A percentile compares a stretch with the other conserved stretches of the same genome.
Conservation (phyloP, 257 asterid genomes). For the Coffea canephora region DNA sequence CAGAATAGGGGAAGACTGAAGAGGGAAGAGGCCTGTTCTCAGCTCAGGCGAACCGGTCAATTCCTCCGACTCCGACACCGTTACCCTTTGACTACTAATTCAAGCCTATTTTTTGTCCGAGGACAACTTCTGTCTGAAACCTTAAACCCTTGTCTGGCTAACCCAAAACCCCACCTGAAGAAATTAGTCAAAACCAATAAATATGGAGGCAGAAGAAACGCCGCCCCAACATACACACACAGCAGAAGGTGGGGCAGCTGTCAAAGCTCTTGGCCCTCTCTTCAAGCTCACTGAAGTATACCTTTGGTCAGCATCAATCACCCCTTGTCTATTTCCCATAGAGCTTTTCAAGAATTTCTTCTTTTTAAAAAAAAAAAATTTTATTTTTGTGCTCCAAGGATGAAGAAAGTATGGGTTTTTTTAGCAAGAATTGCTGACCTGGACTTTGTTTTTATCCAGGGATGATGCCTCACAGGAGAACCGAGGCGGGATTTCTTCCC, state of each 20-base stretch:
- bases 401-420: not conserved
- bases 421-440: not conserved
- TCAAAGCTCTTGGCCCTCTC: conserved; percentile 61
- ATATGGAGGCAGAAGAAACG: not conserved
- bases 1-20: too few species aligned
- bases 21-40: too few species aligned
- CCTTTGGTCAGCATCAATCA: conserved; percentile 44
- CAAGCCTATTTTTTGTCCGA: too few species aligned
- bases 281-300: conserved; percentile 72
- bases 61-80: too few species aligned
- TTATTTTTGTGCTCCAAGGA: not conserved
- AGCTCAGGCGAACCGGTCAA: too few species aligned
- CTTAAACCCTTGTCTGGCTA: too few species aligned
- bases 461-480: conserved; percentile 39
- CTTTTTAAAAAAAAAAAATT: not conserved
- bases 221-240: not conserved
- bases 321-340: not conserved
- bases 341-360: not conserved
- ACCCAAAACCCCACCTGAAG: too few species aligned
- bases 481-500: conserved; percentile 29
- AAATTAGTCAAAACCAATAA: too few species aligned
- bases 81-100: too few species aligned
- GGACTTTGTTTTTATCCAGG: conserved; percentile 39
- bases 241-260: conserved; percentile 30
- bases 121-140: too few species aligned